Evolutionary conservation across 1,284 basidiomycete species (phyloP).

Genomic region (Heterobasidion occidentale): DNA sequence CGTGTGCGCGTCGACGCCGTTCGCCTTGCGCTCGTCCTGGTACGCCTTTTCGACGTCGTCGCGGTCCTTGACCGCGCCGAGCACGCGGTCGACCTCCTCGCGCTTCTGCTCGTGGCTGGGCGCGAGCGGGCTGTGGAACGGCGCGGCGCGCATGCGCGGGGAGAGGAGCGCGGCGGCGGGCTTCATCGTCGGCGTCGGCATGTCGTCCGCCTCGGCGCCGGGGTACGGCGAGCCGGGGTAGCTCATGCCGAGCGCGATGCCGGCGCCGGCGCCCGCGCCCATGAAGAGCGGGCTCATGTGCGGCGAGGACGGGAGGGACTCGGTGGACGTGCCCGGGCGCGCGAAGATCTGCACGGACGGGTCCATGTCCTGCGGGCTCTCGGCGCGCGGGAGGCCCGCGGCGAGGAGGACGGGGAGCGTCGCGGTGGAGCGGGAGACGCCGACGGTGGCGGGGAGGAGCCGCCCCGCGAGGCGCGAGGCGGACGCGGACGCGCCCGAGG

Average conservation of each 20-base stretch:
- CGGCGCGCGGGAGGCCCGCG: slow-evolving; percentile 12
- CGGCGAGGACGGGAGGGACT: slow-evolving; percentile 42
- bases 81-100: not conserved
- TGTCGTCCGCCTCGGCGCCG: slow-evolving; percentile 5
- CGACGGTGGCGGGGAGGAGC: slow-evolving; percentile 5
- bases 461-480: not conserved
- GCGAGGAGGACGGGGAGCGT: slow-evolving; percentile 24
- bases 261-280: slow-evolving; percentile 12
- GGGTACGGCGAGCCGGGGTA: not conserved
- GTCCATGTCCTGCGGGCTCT: slow-evolving; percentile 23
- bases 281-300: slow-evolving; percentile 10
- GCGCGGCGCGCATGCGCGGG: slow-evolving; percentile 8
- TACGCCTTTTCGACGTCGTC: slow-evolving; percentile 13
- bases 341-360: slow-evolving; percentile 63
- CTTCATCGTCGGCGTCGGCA: slow-evolving; percentile 13
- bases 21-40: not conserved
- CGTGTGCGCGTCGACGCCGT: not conserved
- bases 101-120: not conserved
- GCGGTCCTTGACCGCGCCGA: slow-evolving; percentile 9
- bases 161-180: slow-evolving; percentile 1
- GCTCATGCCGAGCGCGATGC: not conserved
- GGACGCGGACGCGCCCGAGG: slow-evolving; percentile 1
- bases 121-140: slow-evolving; percentile 7
- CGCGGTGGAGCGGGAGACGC: slow-evolving; percentile 23
- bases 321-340: slow-evolving; percentile 62